Evolutionary conservation across 129 eudicot genomes (phyloP).

Genomic region (Apium graveolens): DNA sequence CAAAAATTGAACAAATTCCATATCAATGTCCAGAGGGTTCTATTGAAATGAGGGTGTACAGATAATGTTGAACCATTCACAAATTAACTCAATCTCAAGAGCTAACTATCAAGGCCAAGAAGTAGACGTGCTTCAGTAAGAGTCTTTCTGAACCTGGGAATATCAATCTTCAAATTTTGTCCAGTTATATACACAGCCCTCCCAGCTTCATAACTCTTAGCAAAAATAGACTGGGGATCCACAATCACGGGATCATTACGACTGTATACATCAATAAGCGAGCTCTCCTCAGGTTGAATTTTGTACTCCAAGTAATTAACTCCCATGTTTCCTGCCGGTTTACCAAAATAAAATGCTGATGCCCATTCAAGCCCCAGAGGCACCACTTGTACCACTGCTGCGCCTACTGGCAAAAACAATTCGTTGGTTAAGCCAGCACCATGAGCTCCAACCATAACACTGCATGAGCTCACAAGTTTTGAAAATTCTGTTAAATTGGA

Average conservation of each 20-base stretch:
- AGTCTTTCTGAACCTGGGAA: constrained; percentile 37
- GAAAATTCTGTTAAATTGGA: constrained; percentile 25
- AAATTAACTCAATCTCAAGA: not conserved
- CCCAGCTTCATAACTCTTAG: constrained; percentile 36
- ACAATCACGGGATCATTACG: constrained; percentile 36
- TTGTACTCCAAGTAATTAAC: constrained; percentile 54
- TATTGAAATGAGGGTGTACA: not conserved
- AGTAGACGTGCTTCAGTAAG: constrained; percentile 32
- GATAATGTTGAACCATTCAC: not conserved
- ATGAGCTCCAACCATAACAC: constrained; percentile 62
- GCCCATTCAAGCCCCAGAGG: constrained; percentile 51
- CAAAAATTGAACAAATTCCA: not conserved
- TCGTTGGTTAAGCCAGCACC: constrained; percentile 65
- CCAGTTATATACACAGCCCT: constrained; percentile 42
- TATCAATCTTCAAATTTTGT: constrained; percentile 46
- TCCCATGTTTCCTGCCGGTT: constrained; percentile 44
- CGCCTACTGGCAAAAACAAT: constrained; percentile 45
- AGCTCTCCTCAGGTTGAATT: constrained; percentile 59
- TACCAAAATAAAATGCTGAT: constrained; percentile 31
- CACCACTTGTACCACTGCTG: constrained; percentile 50
- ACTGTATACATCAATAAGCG: constrained; percentile 32
- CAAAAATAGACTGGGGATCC: constrained; percentile 40
- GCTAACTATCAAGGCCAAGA: not conserved
- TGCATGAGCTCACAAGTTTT: constrained; percentile 38
- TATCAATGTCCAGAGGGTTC: not conserved